Evolutionary conservation across 2,329 filamentous ascomycete species (phyloP), one percentile per base, ranked within the genome.

Genomic region (Pseudogymnoascus sp.): DNA sequence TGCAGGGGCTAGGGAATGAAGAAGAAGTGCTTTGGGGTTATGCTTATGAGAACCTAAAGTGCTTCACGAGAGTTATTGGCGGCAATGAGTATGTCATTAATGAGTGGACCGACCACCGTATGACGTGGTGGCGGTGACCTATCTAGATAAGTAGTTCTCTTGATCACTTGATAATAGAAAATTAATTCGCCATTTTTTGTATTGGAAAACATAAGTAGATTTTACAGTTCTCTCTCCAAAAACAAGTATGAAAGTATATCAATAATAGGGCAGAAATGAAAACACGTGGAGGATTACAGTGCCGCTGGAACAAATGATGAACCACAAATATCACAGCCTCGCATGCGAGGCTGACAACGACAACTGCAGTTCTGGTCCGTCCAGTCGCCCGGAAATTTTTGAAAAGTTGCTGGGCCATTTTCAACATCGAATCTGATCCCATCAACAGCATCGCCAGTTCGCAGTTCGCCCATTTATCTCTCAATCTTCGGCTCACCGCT

Each of bases 361-460:
- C n/a, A 55, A 25, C 58, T 60, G 58, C 58, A 60, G 33, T 60
- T 41, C 9, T 25, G 58, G 58, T 41, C 33, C n/a, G 58, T 25
- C 58, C 14, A 41, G 33, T 41, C 58, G 35, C 33, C 58, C 58
- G 33, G 33, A 60, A 60, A 60, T 30, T 60, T 60, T 60, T 41
- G 58, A 60, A 60, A 60, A 60, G 58, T 60, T 60, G 19, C 58
- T 14, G 58, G 58, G 33, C 33, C 58, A 60, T 60, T 60, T 60
- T 60, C 58, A 41, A 35, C 19, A 38, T 60, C 19, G 58, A 60
- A 38, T 38, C 58, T 39, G 49, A 55, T 55, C 28, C 25, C 16
- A 33, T 55, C 49, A 55, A 55, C 58, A 23, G 38, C 33, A 60
- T 60, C 58, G 33, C 33, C 28, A 60, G 58, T 38, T 60, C 14